Base-by-base conservation (phyloP, 2,329 filamentous ascomycete genomes). In the Microcyclospora pomicola region DNA sequence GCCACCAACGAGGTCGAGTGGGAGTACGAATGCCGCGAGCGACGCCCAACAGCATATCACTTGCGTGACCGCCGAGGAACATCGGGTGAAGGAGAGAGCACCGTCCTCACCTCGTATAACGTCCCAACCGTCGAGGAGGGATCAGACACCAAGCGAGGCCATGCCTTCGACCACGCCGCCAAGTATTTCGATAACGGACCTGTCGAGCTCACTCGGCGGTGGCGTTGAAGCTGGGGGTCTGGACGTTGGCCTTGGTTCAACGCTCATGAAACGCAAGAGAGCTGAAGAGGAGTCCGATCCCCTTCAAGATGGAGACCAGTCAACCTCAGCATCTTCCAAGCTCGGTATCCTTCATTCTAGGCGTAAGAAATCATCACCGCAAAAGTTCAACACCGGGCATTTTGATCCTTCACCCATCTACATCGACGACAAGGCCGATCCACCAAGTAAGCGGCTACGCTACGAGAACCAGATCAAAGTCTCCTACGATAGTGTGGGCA, bases 321-420 rank as follows among this genome's bases (percentile, higher is more conserved):
- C 29, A 9, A 34, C 40, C 7, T 27, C 36, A 14, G 31, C 38
- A 9, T 15, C 14, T 10, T 24, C 16, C 13, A 27, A 40, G 19
- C 39, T 42, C 4, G 44, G 41, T 10, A 49, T 34, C 33, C 33
- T 53, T 15, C 50, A 49, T 38, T 47, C 51, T 41, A 48, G 51
- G 9, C 46, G 50, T 15, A 45, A 42, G 9, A 45, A 47, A 15
- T 38, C 39, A 11, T 54, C 50, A 14, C 52, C 49, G 5, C 42
- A 53, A 32, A 53, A 54, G 39, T 51, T 52, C 40, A 46, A 47
- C 36, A 47, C 32, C 13, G 46, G 44, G 15, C 39, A 43, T 14
- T 49, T 50, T 37, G 45, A 51, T 36, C 50, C 49, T 30, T 37
- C 53, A 12, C 44, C 42, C 16, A 41, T 52, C 9, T 37, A 38